Percentiles rank a stretch among this genome's conserved stretches.
Evolutionary conservation across 2,329 filamentous ascomycete genomes (phyloP).

Genomic region (Aspergillus novofumigatus): DNA sequence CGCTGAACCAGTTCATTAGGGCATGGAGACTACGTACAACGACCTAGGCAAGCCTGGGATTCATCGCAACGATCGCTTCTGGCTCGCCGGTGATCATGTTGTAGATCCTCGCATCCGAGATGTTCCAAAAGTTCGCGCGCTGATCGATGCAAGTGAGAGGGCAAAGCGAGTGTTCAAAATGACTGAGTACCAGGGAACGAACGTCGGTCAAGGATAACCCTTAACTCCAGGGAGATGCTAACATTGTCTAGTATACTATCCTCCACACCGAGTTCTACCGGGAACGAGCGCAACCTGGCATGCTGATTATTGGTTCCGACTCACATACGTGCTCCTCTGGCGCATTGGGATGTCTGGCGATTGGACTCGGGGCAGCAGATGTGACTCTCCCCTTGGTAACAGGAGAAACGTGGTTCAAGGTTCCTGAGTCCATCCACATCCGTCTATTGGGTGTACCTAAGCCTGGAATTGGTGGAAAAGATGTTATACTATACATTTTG

Average conservation of each 20-base stretch:
- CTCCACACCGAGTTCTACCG: conserved; percentile 48
- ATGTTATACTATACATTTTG: conserved; percentile 45
- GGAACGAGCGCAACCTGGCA: conserved; percentile 43
- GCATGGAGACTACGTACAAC: conserved; percentile 42
- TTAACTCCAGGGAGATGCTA: background rate
- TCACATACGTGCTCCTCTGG: conserved; percentile 47
- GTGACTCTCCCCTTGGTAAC: conserved; percentile 44
- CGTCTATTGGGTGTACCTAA: conserved; percentile 35
- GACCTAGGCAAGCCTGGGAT: conserved; percentile 39
- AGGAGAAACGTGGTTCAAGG: conserved; percentile 46
- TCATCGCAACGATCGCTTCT: conserved; percentile 50
- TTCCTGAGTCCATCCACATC: conserved; percentile 43
- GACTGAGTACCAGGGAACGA: conserved; percentile 42
- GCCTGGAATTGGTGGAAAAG: conserved; percentile 43
- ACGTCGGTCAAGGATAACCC: conserved; percentile 16
- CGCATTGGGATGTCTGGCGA: conserved; percentile 38
- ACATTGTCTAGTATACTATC: conserved; percentile 31
- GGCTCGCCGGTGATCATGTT: conserved; percentile 49
- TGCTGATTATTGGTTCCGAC: conserved; percentile 43
- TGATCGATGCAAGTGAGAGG: conserved; percentile 37
- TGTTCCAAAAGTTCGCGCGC: conserved; percentile 30
- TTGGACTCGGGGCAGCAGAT: conserved; percentile 46
- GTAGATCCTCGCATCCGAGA: conserved; percentile 44
- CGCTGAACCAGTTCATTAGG: conserved; percentile 10
- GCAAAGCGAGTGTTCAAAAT: conserved; percentile 42